Evolutionary conservation across 768 basidiomycete species (phyloP).

Genomic region (Boletus rubropictus): DNA sequence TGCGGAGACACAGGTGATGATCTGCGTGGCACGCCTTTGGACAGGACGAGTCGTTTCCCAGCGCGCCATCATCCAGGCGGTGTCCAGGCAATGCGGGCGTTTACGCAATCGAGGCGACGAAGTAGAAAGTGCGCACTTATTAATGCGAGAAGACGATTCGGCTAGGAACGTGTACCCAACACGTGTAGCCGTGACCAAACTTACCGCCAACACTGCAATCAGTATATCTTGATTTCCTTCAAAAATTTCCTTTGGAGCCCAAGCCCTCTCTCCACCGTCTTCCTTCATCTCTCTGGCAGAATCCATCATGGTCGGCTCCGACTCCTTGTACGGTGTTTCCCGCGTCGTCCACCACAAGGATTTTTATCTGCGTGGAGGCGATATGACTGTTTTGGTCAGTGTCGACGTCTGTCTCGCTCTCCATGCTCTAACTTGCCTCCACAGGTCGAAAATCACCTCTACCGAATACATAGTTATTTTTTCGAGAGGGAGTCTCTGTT

Average conservation of each 20-base stretch:
- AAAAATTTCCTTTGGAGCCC: conserved; percentile 33
- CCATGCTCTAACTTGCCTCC: conserved; percentile 16
- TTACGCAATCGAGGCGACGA: conserved; percentile 27
- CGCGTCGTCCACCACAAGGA: conserved; percentile 34
- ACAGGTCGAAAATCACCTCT: conserved; percentile 53
- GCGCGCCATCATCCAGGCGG: background rate
- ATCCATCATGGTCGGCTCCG: conserved; percentile 24
- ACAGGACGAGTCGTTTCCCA: no score
- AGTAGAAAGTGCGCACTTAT: conserved; percentile 4
- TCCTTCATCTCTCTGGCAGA: conserved; percentile 25
- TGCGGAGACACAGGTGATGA: background rate
- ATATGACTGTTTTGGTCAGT: conserved; percentile 53
- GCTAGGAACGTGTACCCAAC: conserved; percentile 31
- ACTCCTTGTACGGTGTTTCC: conserved; percentile 24
- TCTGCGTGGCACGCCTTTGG: background rate
- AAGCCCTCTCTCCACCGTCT: conserved; percentile 24
- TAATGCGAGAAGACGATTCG: conserved; percentile 19
- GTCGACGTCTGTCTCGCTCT: background rate
- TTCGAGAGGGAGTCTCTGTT: conserved; percentile 54
- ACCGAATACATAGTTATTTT: conserved; percentile 56
- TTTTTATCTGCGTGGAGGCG: conserved; percentile 56
- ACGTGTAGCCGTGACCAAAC: conserved; percentile 31
- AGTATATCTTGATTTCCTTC: conserved; percentile 33
- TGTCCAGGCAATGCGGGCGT: conserved; percentile 13
- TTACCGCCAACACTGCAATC: conserved; percentile 25